Percentiles rank a stretch among this genome's conserved stretches.
phyloP scores from a whole-genome alignment of 2,329 filamentous ascomycete species.

The Aspergillus pseudoviridinutans region DNA sequence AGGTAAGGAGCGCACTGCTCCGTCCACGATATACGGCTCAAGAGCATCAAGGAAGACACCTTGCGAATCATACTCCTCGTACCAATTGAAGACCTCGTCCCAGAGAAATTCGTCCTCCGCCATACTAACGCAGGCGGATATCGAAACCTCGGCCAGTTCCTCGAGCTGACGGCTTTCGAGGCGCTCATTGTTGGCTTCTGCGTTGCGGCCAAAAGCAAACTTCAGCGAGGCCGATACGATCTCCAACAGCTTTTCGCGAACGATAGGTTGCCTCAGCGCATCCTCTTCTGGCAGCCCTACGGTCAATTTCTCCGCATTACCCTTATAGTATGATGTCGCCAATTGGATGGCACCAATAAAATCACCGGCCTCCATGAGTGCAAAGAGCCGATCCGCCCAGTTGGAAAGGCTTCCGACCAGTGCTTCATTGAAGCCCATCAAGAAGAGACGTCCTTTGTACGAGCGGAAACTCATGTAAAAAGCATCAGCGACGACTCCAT shows the following conservation, averaged over 20 bases:
- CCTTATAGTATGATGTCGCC: slow-evolving; percentile 87
- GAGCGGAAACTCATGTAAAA: slow-evolving; percentile 97
- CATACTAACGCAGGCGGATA: slow-evolving; percentile 76
- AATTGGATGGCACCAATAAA: slow-evolving; percentile 87
- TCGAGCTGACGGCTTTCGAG: slow-evolving; percentile 61
- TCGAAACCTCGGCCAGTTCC: slow-evolving; percentile 77
- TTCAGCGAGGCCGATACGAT: slow-evolving; percentile 90
- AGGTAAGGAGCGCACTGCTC: slow-evolving; percentile 69
- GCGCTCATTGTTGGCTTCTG: slow-evolving; percentile 46
- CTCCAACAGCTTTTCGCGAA: slow-evolving; percentile 82
- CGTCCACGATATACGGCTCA: slow-evolving; percentile 81
- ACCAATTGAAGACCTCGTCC: slow-evolving; percentile 85
- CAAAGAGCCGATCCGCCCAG: slow-evolving; percentile 90
- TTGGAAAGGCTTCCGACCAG: slow-evolving; percentile 90
- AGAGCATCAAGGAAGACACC: slow-evolving; percentile 82
- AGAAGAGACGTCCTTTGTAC: slow-evolving; percentile 89
- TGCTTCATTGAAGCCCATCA: slow-evolving; percentile 90
- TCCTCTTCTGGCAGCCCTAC: slow-evolving; percentile 89
- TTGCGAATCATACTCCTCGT: slow-evolving; percentile 69
- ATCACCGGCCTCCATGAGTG: slow-evolving; percentile 94
- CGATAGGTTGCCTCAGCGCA: slow-evolving; percentile 68
- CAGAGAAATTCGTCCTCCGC: slow-evolving; percentile 80
- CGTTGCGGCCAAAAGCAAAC: slow-evolving; percentile 71
- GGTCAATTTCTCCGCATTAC: slow-evolving; percentile 87
- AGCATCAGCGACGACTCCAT: slow-evolving; percentile 92